Conservation (phyloP, 108 stramenopile species). For the Nitzschia sp. region DNA sequence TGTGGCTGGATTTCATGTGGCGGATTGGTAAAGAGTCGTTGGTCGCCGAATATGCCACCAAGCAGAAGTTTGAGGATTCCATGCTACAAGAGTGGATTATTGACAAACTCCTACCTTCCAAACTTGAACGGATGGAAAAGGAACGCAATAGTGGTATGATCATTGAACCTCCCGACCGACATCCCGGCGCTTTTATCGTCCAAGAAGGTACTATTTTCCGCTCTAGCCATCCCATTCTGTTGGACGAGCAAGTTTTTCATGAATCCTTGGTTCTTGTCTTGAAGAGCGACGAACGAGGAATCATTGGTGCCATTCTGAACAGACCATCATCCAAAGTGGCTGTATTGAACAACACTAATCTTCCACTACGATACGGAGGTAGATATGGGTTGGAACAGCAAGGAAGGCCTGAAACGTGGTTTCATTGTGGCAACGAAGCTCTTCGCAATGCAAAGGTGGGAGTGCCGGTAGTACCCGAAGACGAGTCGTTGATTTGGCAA, state of each 20-base stretch:
- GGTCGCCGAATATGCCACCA: neutral
- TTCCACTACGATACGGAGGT: constrained; percentile 76
- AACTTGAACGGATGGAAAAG: neutral
- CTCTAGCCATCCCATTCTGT: constrained; percentile 67
- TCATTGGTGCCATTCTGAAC: constrained; percentile 74
- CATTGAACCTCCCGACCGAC: constrained; percentile 4
- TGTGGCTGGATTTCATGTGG: constrained; percentile 72
- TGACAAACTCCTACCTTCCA: constrained; percentile 43
- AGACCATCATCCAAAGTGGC: constrained; percentile 66
- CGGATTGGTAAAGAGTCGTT: constrained; percentile 17
- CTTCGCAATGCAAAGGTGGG: constrained; percentile 63
- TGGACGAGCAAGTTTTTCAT: constrained; percentile 82
- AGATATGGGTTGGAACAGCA: constrained; percentile 58
- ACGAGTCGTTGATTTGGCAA: constrained; percentile 49
- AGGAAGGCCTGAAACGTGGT: constrained; percentile 64
- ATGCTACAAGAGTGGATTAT: constrained; percentile 84
- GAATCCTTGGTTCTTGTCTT: constrained; percentile 71
- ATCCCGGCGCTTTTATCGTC: constrained; percentile 3
- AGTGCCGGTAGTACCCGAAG: constrained; percentile 33
- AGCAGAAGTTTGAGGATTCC: constrained; percentile 69
- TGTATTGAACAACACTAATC: constrained; percentile 5
- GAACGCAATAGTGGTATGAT: neutral
- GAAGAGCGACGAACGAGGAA: constrained; percentile 56
- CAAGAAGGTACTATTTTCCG: constrained; percentile 51
- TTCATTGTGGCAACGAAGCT: constrained; percentile 57